Base-by-base conservation (phyloP, 2,329 filamentous ascomycete species). In the Alternaria arborescens region DNA sequence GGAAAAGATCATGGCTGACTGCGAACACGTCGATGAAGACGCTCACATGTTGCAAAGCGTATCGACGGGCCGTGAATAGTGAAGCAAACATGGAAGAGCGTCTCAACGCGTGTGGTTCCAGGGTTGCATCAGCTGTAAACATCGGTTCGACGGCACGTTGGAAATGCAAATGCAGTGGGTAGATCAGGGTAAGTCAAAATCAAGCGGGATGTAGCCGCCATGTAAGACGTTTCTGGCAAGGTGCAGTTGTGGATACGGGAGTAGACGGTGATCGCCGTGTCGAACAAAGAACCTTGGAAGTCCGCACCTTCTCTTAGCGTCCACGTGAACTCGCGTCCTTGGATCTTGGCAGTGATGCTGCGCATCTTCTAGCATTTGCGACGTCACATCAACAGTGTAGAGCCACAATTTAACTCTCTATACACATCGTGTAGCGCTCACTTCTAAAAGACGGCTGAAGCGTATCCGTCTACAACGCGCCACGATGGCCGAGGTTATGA, bases 401-500 rank as follows among this genome's bases (percentile, higher is more conserved):
- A 22, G 20, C 46, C 20, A 22, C 46, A 26, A 26, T 1, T 8
- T 14, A 8, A 12, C 20, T n/a, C 32, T 18, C 20, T 50, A 10
- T 18, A 14, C 1, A 30, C 26, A 18, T 48, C 43, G 42, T 20
- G 32, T 28, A 10, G n/a, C 30, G 26, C 40, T 44, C 26, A 24
- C 26, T n/a, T 14, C 30, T 11, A 26, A 12, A 7, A 41, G 30
- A 28, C 38, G 20, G 28, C n/a, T n/a, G 14, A 18, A n/a, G 30
- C 38, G 57, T 40, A 47, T 41, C 14, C n/a, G 11, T n/a, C n/a
- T 16, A 43, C n/a, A 48, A 18, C 14, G 32, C 44, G 14, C 47
- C 32, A 22, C 40, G 30, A 77, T 78, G 73, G 61, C 74, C 34
- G 74, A 77, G 38, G 73, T 74, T 41, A 70, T 77, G 65, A 65